These are phyloP conservation scores for Cyphellophora attinorum DNA, from an alignment of 2,329 filamentous ascomycete species.

Conservation along the genomic window DNA sequence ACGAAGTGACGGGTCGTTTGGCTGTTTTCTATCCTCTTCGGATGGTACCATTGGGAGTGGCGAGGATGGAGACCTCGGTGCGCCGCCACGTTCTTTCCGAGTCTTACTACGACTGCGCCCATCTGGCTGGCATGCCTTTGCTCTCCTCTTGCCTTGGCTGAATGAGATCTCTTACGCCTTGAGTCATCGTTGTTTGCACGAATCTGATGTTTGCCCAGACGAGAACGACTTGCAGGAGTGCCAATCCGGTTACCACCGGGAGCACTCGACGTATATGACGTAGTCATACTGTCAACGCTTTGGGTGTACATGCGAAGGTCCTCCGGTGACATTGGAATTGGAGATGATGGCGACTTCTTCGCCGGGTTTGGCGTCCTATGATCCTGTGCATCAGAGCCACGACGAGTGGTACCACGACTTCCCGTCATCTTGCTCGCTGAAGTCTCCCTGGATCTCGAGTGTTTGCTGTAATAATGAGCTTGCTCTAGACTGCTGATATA, in stretches of 20 bases:
- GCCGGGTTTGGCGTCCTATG: conserved; percentile 62
- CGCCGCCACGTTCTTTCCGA: conserved; percentile 47
- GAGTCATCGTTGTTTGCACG: conserved; percentile 37
- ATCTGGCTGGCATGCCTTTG: conserved; percentile 23
- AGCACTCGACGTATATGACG: too few species aligned
- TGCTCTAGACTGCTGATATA: conserved; percentile 81
- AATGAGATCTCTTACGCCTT: neutral
- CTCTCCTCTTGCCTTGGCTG: neutral
- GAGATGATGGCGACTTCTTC: conserved; percentile 84
- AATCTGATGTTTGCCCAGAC: neutral
- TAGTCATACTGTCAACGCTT: conserved; percentile 28
- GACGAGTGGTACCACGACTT: conserved; percentile 23
- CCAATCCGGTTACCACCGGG: too few species aligned
- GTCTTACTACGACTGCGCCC: conserved; percentile 53
- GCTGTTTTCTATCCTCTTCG: conserved; percentile 43
- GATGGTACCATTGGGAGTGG: conserved; percentile 64
- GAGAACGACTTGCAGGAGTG: neutral
- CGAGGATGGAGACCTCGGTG: conserved; percentile 69
- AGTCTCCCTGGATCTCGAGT: conserved; percentile 37
- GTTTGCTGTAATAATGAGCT: conserved; percentile 54
- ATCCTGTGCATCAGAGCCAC: conserved; percentile 38
- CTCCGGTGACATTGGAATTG: conserved; percentile 88
- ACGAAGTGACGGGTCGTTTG: conserved; percentile 45
- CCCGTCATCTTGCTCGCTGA: conserved; percentile 18
- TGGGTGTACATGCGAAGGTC: conserved; percentile 48